A percentile compares a stretch with the other conserved stretches of the same genome.
Conservation (phyloP, 495 filamentous ascomycete genomes). For the Xylaria nigripes region DNA sequence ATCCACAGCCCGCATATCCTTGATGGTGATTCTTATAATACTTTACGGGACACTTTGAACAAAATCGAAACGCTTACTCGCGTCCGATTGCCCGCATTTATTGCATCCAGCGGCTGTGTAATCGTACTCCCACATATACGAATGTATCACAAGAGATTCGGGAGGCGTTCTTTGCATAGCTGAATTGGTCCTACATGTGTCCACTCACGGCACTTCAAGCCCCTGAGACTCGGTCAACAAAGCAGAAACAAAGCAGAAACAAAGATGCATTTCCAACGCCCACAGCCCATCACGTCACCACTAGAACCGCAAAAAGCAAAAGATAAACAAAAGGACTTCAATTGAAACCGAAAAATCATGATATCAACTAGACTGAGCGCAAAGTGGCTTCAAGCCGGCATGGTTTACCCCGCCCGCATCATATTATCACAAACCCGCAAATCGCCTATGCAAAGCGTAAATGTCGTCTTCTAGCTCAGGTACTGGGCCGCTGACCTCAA, state of each 20-base stretch:
- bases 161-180: background rate
- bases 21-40: background rate
- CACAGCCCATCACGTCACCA: background rate
- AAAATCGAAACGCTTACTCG: background rate
- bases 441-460: slow-evolving; percentile 1
- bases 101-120: background rate
- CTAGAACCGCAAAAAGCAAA: background rate
- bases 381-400: background rate
- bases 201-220: background rate
- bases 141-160: background rate
- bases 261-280: background rate
- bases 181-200: background rate
- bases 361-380: too few species aligned
- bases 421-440: background rate
- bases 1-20: background rate
- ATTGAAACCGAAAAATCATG: too few species aligned
- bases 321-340: background rate
- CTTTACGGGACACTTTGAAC: background rate
- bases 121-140: background rate
- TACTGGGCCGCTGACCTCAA: slow-evolving; percentile 9
- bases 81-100: background rate
- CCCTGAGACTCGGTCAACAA: background rate
- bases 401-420: background rate
- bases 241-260: background rate
- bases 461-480: slow-evolving; percentile 7